Conservation (phyloP, 306 rosid species). For the Calophaca sinica region DNA sequence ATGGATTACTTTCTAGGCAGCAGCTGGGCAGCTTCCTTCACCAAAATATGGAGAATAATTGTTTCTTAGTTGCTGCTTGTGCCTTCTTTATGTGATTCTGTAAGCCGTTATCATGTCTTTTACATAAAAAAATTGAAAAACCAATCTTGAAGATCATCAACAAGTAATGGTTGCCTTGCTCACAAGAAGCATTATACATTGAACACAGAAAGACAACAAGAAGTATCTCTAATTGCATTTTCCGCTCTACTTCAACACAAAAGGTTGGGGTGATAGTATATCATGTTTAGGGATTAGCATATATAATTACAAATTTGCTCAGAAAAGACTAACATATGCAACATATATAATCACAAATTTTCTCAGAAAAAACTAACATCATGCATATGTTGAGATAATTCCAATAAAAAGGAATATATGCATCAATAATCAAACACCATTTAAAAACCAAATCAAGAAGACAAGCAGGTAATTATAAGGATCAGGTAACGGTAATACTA, state of each 20-base stretch:
- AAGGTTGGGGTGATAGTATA: not conserved
- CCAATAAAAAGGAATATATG: not conserved
- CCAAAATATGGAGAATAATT: constrained; percentile 5
- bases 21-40: not conserved
- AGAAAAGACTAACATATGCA: not conserved
- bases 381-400: not conserved
- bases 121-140: not conserved
- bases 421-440: constrained; percentile 23
- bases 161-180: constrained; percentile 14
- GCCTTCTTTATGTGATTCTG: constrained; percentile 13
- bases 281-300: constrained; percentile 16
- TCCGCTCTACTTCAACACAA: constrained; percentile 30
- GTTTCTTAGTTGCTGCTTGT: not conserved
- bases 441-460: constrained; percentile 6
- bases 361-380: not conserved
- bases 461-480: not conserved
- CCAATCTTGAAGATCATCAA: not conserved
- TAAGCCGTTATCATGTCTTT: not conserved
- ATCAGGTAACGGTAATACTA: constrained; percentile 5
- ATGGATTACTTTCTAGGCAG: not conserved
- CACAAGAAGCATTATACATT: constrained; percentile 5
- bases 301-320: constrained; percentile 3
- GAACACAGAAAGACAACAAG: constrained; percentile 13
- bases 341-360: constrained; percentile 15
- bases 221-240: constrained; percentile 4